Evolutionary conservation across 129 eudicot genomes (phyloP).

Genomic region (Ambrosia artemisiifolia): DNA sequence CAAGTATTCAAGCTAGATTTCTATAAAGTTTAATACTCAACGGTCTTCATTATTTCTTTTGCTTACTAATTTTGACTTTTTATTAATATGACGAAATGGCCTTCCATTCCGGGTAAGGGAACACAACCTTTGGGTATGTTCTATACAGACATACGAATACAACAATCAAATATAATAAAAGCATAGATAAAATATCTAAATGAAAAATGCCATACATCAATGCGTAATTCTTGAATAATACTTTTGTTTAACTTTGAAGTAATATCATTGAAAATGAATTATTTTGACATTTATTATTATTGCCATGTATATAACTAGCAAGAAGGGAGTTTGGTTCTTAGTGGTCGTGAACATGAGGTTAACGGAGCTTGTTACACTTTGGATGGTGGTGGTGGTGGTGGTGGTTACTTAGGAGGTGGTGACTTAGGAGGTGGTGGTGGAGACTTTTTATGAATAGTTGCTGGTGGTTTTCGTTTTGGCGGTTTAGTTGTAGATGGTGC

Average conservation of each 20-base stretch:
- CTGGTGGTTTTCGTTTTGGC: background rate
- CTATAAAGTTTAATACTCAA: too few relatives aligned
- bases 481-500: too few relatives aligned
- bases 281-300: background rate
- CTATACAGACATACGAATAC: too few relatives aligned
- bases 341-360: background rate
- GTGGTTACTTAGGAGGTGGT: background rate
- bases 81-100: too few relatives aligned
- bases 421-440: too few relatives aligned
- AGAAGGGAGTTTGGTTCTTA: background rate
- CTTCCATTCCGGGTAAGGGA: too few relatives aligned
- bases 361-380: background rate
- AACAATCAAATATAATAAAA: background rate
- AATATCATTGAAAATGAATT: background rate
- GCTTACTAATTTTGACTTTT: too few relatives aligned
- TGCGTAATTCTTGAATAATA: background rate
- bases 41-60: too few relatives aligned
- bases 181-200: background rate
- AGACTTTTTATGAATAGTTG: too few relatives aligned
- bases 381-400: background rate
- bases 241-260: background rate
- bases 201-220: background rate
- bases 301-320: background rate
- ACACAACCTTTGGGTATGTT: too few relatives aligned
- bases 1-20: too few relatives aligned